Evolutionary conservation across 2,329 filamentous ascomycete species (phyloP).

Genomic region (Claviceps africana): DNA sequence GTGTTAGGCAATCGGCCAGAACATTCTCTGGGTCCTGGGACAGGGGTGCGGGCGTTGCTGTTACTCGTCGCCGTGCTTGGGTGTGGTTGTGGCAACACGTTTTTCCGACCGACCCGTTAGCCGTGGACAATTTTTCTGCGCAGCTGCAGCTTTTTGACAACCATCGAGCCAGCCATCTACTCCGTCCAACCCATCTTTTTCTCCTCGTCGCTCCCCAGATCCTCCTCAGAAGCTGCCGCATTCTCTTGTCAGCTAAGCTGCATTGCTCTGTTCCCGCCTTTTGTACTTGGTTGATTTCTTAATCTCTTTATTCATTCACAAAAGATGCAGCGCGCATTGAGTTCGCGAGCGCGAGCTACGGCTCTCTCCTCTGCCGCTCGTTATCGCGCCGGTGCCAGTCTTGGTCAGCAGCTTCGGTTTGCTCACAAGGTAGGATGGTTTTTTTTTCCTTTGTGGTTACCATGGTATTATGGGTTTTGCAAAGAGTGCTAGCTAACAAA

Average conservation of each 20-base stretch:
- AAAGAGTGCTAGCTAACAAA: background rate
- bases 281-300: conserved; percentile 14
- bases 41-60: background rate
- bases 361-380: conserved; percentile 59
- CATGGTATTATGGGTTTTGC: background rate
- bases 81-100: conserved; percentile 15
- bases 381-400: conserved; percentile 48
- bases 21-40: conserved; percentile 7
- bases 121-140: conserved; percentile 29
- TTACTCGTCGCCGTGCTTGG: background rate
- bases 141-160: conserved; percentile 6
- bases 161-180: conserved; percentile 5
- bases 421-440: conserved; percentile 71
- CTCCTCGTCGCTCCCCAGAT: conserved; percentile 3
- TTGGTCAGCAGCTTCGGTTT: conserved; percentile 85
- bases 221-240: conserved; percentile 3
- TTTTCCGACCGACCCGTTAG: conserved; percentile 22
- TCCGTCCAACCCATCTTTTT: conserved; percentile 1
- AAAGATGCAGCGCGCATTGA: conserved; percentile 91
- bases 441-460: background rate
- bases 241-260: conserved; percentile 10
- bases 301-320: conserved; percentile 19
- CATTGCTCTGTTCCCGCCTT: conserved; percentile 12
- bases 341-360: conserved; percentile 65
- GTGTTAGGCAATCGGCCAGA: conserved; percentile 6